Evolutionary conservation across 306 rosid genomes (phyloP).

Genomic region (Sphenostylis stenocarpa): DNA sequence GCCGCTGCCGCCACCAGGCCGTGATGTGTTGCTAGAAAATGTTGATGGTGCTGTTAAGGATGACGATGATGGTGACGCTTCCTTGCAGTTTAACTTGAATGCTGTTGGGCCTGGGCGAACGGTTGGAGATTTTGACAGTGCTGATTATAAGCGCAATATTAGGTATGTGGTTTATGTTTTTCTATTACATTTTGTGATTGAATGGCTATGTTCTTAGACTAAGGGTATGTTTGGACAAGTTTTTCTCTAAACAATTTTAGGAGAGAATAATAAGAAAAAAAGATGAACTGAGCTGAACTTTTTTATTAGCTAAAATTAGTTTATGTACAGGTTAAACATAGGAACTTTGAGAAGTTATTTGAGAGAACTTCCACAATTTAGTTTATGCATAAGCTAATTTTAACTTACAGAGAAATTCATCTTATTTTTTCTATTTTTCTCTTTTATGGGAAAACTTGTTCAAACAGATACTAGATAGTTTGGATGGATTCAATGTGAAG

Average conservation of each 20-base stretch:
- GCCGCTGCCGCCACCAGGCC: constrained; percentile 21
- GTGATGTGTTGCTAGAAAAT: constrained; percentile 33
- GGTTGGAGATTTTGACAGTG: constrained; percentile 50
- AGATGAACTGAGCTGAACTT: no score
- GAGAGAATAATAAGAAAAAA: no score
- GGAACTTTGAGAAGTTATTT: no score
- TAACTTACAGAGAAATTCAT: no score
- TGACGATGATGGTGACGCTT: constrained; percentile 44
- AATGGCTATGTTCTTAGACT: neutral
- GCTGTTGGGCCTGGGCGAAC: constrained; percentile 41
- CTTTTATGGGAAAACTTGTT: no score
- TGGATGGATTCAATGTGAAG: neutral
- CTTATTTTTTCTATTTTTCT: no score
- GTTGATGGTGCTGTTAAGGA: constrained; percentile 13
- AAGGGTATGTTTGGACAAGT: no score
- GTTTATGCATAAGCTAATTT: no score
- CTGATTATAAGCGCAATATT: constrained; percentile 76
- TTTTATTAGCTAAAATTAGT: no score
- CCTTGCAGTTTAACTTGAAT: constrained; percentile 50
- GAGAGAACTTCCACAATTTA: no score
- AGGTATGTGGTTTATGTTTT: constrained; percentile 48
- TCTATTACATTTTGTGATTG: neutral
- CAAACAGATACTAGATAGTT: neutral
- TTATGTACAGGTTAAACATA: no score
- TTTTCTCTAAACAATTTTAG: no score